Conservation (phyloP, 139 green algal species). For the Tetratostichococcus sp. region DNA sequence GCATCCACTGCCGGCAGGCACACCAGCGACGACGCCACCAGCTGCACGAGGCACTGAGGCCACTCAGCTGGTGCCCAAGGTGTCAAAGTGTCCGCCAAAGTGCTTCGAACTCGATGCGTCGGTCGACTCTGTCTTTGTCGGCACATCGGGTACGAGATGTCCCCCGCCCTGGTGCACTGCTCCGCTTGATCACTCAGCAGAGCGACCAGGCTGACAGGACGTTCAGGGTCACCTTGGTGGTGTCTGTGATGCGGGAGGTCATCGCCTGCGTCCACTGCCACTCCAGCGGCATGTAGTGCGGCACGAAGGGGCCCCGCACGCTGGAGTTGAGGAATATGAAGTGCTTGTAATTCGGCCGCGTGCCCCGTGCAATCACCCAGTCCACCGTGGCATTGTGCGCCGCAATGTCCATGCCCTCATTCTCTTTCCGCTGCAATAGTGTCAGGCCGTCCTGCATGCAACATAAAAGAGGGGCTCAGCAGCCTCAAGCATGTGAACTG, state of each 20-base stretch:
- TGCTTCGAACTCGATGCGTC: too few species aligned
- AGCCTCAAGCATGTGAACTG: too few species aligned
- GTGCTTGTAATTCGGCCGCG: slow-evolving; percentile 36
- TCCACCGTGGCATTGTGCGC: slow-evolving; percentile 65
- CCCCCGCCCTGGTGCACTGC: too few species aligned
- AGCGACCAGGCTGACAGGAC: too few species aligned
- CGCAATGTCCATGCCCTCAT: slow-evolving; percentile 77
- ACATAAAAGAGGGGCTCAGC: too few species aligned
- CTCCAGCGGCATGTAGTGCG: slow-evolving; percentile 40
- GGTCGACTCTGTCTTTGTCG: too few species aligned
- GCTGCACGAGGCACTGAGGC: slow-evolving; percentile 10
- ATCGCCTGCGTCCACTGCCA: slow-evolving; percentile 76
- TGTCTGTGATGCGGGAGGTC: slow-evolving; percentile 24
- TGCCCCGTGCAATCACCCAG: slow-evolving; percentile 19
- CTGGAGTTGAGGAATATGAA: slow-evolving; percentile 66
- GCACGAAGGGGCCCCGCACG: slow-evolving; percentile 54
- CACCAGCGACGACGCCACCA: slow-evolving; percentile 59
- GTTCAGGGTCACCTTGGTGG: slow-evolving; percentile 12
- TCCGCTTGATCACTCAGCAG: too few species aligned
- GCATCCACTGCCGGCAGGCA: slow-evolving; percentile 53
- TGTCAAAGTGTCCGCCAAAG: too few species aligned
- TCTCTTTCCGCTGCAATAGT: slow-evolving; percentile 51
- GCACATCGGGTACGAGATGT: too few species aligned
- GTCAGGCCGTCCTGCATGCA: slow-evolving; percentile 17
- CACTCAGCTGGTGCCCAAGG: too few species aligned